Conservation (phyloP, 73 alveolate species). For the Paramecium caudatum region DNA sequence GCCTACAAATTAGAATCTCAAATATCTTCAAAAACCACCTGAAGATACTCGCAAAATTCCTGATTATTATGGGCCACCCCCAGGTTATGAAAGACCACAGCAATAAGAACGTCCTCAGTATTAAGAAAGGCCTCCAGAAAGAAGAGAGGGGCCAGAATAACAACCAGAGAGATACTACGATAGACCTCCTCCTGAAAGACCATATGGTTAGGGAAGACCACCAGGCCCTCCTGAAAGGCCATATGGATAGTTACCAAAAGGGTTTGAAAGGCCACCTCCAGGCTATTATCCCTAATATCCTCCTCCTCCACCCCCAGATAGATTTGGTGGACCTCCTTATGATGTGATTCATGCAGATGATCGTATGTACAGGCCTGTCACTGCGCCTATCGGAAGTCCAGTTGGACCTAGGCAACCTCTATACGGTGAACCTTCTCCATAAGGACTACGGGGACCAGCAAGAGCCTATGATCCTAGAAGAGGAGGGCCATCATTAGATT, state of each 20-base stretch:
- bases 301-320: slow-evolving; percentile 62
- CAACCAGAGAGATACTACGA: not conserved
- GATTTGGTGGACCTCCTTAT: not conserved
- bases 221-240: not conserved
- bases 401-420: slow-evolving; percentile 2
- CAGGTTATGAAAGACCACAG: not conserved
- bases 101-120: not conserved
- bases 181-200: not conserved
- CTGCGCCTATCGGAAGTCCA: slow-evolving; percentile 26
- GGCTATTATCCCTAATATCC: slow-evolving; percentile 29
- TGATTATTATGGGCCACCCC: slow-evolving; percentile 12
- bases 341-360: not conserved
- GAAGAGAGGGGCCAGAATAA: not conserved
- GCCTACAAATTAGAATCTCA: slow-evolving; percentile 1
- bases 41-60: not conserved
- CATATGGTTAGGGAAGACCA: not conserved
- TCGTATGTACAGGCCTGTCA: slow-evolving; percentile 14
- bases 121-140: slow-evolving; percentile 13
- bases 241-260: slow-evolving; percentile 2
- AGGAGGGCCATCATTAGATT: slow-evolving; percentile 19
- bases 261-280: slow-evolving; percentile 50
- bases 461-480: slow-evolving; percentile 50
- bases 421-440: slow-evolving; percentile 38
- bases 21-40: not conserved
- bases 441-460: slow-evolving; percentile 27